Percentiles rank a stretch among this genome's conserved stretches.
phyloP scores from a whole-genome alignment of 1,284 basidiomycete species.

The Grifola frondosa region DNA sequence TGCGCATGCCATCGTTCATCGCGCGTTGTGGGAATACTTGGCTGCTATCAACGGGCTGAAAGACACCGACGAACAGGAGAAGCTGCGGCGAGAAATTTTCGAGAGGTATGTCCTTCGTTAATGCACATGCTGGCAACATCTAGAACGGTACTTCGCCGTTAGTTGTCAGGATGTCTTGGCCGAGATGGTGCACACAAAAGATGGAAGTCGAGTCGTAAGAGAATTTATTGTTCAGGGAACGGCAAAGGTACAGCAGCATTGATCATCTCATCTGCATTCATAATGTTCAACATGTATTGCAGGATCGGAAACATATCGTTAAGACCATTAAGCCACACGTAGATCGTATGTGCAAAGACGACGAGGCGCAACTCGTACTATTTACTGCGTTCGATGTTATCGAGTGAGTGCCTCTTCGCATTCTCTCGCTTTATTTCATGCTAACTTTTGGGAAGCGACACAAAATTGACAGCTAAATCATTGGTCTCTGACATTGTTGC shows the following conservation, averaged over 20 bases:
- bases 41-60: conserved; percentile 48
- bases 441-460: conserved; percentile 57
- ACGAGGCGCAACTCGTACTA: conserved; percentile 84
- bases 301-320: conserved; percentile 88
- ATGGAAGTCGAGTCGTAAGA: conserved; percentile 82
- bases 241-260: conserved; percentile 59
- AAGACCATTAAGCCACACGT: conserved; percentile 86
- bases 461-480: conserved; percentile 81
- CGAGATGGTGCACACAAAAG: conserved; percentile 90
- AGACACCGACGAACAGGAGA: conserved; percentile 63
- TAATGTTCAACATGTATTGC: conserved; percentile 8
- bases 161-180: conserved; percentile 82
- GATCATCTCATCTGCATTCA: background rate
- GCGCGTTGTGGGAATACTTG: conserved; percentile 77
- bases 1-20: conserved; percentile 82
- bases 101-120: conserved; percentile 42
- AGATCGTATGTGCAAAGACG: conserved; percentile 81
- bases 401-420: conserved; percentile 54
- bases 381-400: conserved; percentile 86
- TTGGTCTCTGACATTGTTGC: conserved; percentile 65
- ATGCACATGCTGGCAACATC: background rate
- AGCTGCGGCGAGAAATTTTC: conserved; percentile 62
- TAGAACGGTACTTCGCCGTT: too few relatives aligned
- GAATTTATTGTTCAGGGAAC: conserved; percentile 79
- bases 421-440: background rate